Evolutionary conservation across 78 protist species (phyloP).

Genomic region (Bodo saltans): DNA sequence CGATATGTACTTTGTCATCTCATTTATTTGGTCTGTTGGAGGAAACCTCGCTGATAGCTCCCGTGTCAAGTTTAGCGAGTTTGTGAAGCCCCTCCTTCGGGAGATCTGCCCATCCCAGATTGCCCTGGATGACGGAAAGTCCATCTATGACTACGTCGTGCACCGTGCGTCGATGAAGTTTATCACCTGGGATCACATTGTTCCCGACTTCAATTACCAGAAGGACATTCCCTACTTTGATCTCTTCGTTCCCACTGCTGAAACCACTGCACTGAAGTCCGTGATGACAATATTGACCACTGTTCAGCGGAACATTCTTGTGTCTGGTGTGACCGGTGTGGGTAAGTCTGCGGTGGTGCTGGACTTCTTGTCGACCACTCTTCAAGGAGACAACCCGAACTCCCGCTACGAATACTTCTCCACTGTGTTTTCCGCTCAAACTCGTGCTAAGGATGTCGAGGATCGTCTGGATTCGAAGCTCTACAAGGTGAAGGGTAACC

Average conservation of each 20-base stretch:
- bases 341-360: slow-evolving; percentile 21
- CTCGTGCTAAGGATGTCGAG: slow-evolving; percentile 47
- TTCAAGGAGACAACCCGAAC: slow-evolving; percentile 10
- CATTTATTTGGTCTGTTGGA: slow-evolving; percentile 62
- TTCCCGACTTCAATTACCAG: slow-evolving; percentile 28
- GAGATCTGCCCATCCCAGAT: neutral
- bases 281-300: slow-evolving; percentile 33
- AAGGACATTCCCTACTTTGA: slow-evolving; percentile 9
- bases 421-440: slow-evolving; percentile 56
- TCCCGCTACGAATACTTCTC: slow-evolving; percentile 15
- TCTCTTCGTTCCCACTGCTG: slow-evolving; percentile 53
- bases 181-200: slow-evolving; percentile 32
- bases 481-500: slow-evolving; percentile 40
- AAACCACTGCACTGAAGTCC: slow-evolving; percentile 20
- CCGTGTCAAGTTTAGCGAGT: slow-evolving; percentile 32
- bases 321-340: slow-evolving; percentile 37
- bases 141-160: slow-evolving; percentile 37
- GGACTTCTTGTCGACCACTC: slow-evolving; percentile 5
- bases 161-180: neutral
- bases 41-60: slow-evolving; percentile 28
- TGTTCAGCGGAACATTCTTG: slow-evolving; percentile 25
- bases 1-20: slow-evolving; percentile 36
- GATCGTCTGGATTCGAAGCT: slow-evolving; percentile 50
- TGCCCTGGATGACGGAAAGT: neutral
- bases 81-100: neutral